Evolutionary conservation across 768 basidiomycete genomes (phyloP), one percentile per base, ranked within the genome.

Genomic region (Cyathus striatus): DNA sequence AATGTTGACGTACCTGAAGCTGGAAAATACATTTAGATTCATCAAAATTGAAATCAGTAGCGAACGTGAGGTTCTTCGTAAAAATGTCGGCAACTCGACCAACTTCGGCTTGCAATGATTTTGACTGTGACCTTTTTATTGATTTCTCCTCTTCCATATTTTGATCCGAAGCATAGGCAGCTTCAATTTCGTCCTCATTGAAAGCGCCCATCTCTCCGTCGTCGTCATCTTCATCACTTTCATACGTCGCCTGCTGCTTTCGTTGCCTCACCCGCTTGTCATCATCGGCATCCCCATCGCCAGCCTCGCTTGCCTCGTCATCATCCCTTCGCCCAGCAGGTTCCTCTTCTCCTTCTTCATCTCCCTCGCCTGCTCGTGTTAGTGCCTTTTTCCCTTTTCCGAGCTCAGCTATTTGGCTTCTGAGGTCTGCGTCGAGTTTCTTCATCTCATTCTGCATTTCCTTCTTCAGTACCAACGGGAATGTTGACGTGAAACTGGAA

Each of bases 381-480:
- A 55, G 70, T 23, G 63, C 57, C 25, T 70, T 70, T 48, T 79
- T 82, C 7, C 92, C 94, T 56, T 90, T 84, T 4, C 95, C 96
- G 13, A 95, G 69, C 48, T 90, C 83, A 23, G 78, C 72, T 41
- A 85, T 85, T 59, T 93, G 86, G 47, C 69, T 75, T 63, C 81
- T 90, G 48, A 88, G 63, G 55, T 92, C 86, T 16, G 80, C 77
- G 50, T 86, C 85, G 23, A 90, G 70, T 59, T 80, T 86, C 66
- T 87, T 91, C 74, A 98, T 78, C 67, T 97, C 95, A 10, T 69
- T 62, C 43, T 79, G 65, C 51, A 98, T 86, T 63, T 97, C 92
- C 61, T 83, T 89, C 65, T 86, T 90, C 54, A 99, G 69, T 34
- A 72, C 75, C 10, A 78, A 64, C 6, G 92, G 86, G 65, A 98